These are phyloP conservation scores for Trichoderma atrobrunneum DNA, from an alignment of 2,329 filamentous ascomycete genomes.

Conservation along the genomic window DNA sequence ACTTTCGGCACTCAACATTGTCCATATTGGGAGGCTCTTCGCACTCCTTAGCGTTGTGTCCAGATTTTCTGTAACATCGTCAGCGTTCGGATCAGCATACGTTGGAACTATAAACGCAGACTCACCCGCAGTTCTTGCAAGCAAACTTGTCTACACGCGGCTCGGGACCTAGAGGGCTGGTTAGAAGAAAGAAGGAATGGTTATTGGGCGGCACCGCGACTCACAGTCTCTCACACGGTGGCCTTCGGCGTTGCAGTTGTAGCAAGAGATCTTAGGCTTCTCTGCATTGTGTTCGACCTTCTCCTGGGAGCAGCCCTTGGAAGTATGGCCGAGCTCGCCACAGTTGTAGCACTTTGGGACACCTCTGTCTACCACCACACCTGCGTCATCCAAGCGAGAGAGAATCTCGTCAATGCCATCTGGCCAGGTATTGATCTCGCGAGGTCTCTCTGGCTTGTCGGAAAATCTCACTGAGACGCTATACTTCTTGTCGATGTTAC, in stretches of 20 bases:
- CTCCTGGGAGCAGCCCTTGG: constrained; percentile 60
- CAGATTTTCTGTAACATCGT: constrained; percentile 40
- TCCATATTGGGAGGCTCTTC: constrained; percentile 60
- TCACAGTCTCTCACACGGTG: constrained; percentile 69
- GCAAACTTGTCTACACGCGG: constrained; percentile 62
- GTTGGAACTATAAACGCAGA: constrained; percentile 17
- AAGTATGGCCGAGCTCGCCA: constrained; percentile 59
- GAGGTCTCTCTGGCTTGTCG: constrained; percentile 54
- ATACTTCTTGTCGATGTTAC: constrained; percentile 63
- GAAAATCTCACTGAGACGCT: constrained; percentile 61
- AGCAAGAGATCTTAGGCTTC: constrained; percentile 53
- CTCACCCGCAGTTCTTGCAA: constrained; percentile 65
- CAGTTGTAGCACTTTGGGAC: constrained; percentile 63
- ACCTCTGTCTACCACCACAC: constrained; percentile 59
- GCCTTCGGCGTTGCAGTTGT: constrained; percentile 61
- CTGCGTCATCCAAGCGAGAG: constrained; percentile 62
- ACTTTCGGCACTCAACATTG: constrained; percentile 64
- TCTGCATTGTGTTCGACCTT: constrained; percentile 44
- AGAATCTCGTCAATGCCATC: constrained; percentile 57
- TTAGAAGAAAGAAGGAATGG: background rate
- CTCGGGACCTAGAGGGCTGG: constrained; percentile 45
- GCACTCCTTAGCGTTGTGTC: constrained; percentile 51
- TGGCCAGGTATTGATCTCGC: constrained; percentile 61
- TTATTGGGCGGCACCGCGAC: constrained; percentile 26
- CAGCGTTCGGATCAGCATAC: background rate